Evolutionary conservation across 495 filamentous ascomycete genomes (phyloP), one percentile per base, ranked within the genome.

Genomic region (Aspergillus nanangensis): DNA sequence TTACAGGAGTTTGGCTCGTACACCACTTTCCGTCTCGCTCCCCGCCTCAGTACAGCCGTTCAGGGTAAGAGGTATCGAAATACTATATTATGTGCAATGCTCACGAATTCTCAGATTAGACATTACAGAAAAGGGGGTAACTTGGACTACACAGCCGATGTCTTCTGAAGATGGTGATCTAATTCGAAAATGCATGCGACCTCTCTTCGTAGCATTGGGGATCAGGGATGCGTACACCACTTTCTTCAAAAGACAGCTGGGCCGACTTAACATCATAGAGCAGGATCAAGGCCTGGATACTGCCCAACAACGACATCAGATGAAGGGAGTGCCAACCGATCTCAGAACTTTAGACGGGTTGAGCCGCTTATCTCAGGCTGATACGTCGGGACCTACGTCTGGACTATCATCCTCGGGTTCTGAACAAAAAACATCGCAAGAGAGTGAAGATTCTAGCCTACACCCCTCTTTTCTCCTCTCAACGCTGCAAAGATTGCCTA

Each of bases 1-100:
- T 75, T 13, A 69, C 67, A 14, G 66, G 66, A 34, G 70, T 61
- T 50, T 87, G 81, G 81, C 65, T 87, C 8, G 75, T 84, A 35
- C 63, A 80, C 34, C 66, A 72, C 32, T 83, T 81, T 53, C 83
- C 83, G 17, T 58, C 66, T 47, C 68, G 73, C 31, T 75, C 82
- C 5, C 79, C 84, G 13, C 76, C 71, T 35, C 74, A 77, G 43
- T 86, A 81, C 55, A 70, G 76, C 53, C 72, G 75, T 22, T 73
- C 71, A 18, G 84, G 84, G 74, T 82, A 71, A 51, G 71, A 61
- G 13, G 14, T 21, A 21, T 15, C n/a, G 13, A n/a, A 13, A 14
- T 8, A 18, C 19, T 4, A 15, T 9, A 8, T 25, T 9, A 19
- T 11, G 14, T 24, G 13, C 8, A 15, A 17, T 27, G 21, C 51